Evolutionary conservation across 768 basidiomycete genomes (phyloP).

Genomic region (Russula foetens): DNA sequence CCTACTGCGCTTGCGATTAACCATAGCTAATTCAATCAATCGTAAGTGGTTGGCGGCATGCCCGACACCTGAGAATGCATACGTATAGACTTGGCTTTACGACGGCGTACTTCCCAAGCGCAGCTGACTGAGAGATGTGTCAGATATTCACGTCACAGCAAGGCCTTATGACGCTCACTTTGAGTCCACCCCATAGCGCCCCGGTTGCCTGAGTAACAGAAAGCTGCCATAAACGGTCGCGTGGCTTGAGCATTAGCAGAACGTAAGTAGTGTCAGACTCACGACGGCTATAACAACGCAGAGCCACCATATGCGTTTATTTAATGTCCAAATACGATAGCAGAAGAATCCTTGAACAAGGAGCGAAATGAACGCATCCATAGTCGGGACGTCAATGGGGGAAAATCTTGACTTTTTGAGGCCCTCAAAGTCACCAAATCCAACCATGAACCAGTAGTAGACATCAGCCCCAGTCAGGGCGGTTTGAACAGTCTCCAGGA

Average conservation of each 20-base stretch:
- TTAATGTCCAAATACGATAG: constrained; percentile 11
- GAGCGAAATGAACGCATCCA: constrained; percentile 3
- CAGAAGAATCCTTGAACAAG: constrained; percentile 9
- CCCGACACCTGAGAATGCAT: background rate
- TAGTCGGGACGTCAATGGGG: background rate
- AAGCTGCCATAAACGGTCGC: background rate
- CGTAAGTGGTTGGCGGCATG: background rate
- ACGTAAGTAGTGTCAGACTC: background rate
- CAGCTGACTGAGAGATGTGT: background rate
- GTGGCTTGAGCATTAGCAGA: too few species aligned
- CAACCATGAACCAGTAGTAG: constrained; percentile 13
- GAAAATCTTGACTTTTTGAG: background rate
- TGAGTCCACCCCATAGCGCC: background rate
- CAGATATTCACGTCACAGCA: background rate
- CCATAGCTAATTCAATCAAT: constrained; percentile 4
- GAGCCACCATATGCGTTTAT: constrained; percentile 3
- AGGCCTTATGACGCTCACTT: background rate
- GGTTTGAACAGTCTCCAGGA: constrained; percentile 4
- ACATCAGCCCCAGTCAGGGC: constrained; percentile 4
- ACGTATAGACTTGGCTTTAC: background rate
- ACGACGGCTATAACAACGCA: background rate
- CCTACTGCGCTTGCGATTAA: background rate
- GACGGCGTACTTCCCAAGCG: background rate
- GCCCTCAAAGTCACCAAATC: background rate
- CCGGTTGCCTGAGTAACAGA: background rate